Percentiles rank a stretch among this genome's conserved stretches.
These are phyloP conservation scores for Pythium folliculosum DNA, from an alignment of 352 stramenopile species.

Conservation along the genomic window DNA sequence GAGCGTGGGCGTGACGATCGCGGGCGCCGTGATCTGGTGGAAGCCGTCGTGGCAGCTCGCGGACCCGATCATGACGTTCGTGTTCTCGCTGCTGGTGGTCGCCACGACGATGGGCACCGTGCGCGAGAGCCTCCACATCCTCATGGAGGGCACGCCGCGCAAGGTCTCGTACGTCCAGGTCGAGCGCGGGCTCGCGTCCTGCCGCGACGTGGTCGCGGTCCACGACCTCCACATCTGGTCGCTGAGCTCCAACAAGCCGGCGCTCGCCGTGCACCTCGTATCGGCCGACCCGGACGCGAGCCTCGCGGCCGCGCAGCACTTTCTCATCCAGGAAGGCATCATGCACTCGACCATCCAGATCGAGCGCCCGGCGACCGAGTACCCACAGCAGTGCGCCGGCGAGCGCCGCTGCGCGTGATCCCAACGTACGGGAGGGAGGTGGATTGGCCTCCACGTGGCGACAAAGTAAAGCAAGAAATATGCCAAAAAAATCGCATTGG, in stretches of 20 bases:
- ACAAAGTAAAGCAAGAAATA: no score
- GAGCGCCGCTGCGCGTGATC: constrained; percentile 1
- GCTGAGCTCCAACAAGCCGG: constrained; percentile 89
- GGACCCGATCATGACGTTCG: constrained; percentile 96
- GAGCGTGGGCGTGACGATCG: constrained; percentile 94
- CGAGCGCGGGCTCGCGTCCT: constrained; percentile 61
- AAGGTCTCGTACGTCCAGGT: constrained; percentile 87
- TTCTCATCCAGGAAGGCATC: constrained; percentile 40
- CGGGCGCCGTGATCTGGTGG: constrained; percentile 95
- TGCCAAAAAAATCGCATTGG: no score
- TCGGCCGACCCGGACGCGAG: constrained; percentile 62
- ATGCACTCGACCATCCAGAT: constrained; percentile 21
- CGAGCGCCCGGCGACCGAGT: constrained; percentile 5
- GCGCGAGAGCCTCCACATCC: constrained; percentile 87
- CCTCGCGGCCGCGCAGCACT: constrained; percentile 63
- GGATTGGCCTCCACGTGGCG: no score
- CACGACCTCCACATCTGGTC: constrained; percentile 99
- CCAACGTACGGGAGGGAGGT: no score
- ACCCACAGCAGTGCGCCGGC: constrained; percentile 10
- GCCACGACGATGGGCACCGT: constrained; percentile 92
- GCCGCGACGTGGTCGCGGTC: constrained; percentile 89
- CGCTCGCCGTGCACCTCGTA: constrained; percentile 93
- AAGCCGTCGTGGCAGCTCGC: constrained; percentile 94
- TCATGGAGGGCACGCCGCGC: constrained; percentile 94
- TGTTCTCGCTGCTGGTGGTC: constrained; percentile 96